These are phyloP conservation scores for Zygnema circumcarinatum DNA, from an alignment of 139 green algal species.

Conservation along the genomic window DNA sequence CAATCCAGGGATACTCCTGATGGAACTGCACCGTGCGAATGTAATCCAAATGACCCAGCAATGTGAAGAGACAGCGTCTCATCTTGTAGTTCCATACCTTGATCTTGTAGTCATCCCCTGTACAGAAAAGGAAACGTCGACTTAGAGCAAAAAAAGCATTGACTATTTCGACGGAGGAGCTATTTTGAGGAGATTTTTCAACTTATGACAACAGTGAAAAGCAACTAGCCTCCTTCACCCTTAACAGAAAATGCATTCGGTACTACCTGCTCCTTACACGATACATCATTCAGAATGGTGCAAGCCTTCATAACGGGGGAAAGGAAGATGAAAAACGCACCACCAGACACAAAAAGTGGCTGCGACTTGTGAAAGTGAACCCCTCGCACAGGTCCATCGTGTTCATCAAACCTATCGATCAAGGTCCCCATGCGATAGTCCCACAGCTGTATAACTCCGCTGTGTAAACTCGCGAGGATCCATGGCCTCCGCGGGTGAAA, in stretches of 20 bases:
- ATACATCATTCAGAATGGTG: too few relatives aligned
- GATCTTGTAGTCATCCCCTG: slow-evolving; percentile 97
- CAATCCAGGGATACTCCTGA: slow-evolving; percentile 96
- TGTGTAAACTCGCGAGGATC: slow-evolving; percentile 98
- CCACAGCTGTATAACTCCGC: slow-evolving; percentile 98
- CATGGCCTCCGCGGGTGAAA: slow-evolving; percentile 99
- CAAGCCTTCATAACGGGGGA: too few relatives aligned
- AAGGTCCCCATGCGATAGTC: slow-evolving; percentile 99
- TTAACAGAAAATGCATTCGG: too few relatives aligned
- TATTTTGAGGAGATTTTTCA: neutral
- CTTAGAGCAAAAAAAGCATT: neutral
- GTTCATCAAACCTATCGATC: slow-evolving; percentile 99
- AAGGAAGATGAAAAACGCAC: slow-evolving; percentile 47
- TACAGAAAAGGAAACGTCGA: slow-evolving; percentile 20
- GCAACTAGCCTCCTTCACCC: too few relatives aligned
- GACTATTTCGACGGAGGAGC: neutral
- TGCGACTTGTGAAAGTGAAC: slow-evolving; percentile 96
- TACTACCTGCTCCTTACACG: too few relatives aligned
- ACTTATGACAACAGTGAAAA: neutral
- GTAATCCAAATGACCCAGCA: slow-evolving; percentile 99
- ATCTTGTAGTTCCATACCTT: slow-evolving; percentile 99
- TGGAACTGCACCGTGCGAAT: slow-evolving; percentile 93
- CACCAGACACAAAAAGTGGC: slow-evolving; percentile 96
- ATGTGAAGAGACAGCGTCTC: slow-evolving; percentile 95
- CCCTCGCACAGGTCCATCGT: slow-evolving; percentile 96